Evolutionary conservation across 768 basidiomycete species (phyloP), one percentile per base, ranked within the genome.

Genomic region (Nevesoporus exiguus): DNA sequence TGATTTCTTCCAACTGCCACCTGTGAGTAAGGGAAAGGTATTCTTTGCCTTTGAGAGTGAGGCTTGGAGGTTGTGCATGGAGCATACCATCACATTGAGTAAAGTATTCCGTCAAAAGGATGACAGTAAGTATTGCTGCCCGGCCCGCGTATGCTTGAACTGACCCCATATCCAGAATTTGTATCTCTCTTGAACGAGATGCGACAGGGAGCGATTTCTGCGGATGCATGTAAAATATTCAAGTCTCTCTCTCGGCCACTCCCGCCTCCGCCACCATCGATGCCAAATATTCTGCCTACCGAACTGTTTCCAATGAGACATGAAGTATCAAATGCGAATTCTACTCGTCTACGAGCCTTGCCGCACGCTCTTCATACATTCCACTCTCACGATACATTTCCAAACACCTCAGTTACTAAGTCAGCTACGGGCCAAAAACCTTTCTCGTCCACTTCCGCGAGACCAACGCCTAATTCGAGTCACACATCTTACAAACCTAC

Each of bases 51-150:
- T 88, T 63, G 83, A 89, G 60, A 82, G 84, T 17, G 71, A 77
- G 22, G 73, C 62, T 25, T 70, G 67, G 70, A 61, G 57, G 8
- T 42, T 71, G 7, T 80, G 82, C 58, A 73, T 84, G 45, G 76
- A 81, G 46, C 71, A 76, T 47, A 87, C 81, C 1, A 77, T 89
- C 53, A 85, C 80, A 47, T 74, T 92, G 3, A 83, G 77, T 5
- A 81, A 86, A 59, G 89, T 91, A 5, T 90, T 87, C 69, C 71
- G 89, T 25, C 89, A 91, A 65, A 88, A 84, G 49, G 87, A 89
- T 63, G 75, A 79, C 42, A 70, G 87, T 87, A 57, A 58, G 82
- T 50, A 8, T 30, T 9, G 13, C 30, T 14, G 7, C 29, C 1
- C n/a, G 3, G 19, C 31, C 21, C 17, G 24, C 19, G 13, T 43